A percentile compares a stretch with the other conserved stretches of the same genome.
Evolutionary conservation across 2,329 filamentous ascomycete genomes (phyloP).

Genomic region (Lachnellula occidentalis): DNA sequence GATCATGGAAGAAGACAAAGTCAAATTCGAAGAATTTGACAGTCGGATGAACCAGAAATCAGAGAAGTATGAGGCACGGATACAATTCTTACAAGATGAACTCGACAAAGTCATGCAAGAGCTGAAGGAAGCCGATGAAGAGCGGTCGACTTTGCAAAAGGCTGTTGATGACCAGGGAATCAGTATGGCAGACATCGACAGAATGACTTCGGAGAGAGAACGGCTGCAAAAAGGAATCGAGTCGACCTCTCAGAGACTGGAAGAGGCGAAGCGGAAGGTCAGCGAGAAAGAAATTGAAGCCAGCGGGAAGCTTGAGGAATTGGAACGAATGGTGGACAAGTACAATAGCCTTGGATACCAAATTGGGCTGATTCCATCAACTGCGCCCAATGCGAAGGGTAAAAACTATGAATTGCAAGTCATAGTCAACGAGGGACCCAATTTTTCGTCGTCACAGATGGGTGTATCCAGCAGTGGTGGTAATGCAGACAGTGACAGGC

Average conservation of each 20-base stretch:
- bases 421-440: conserved; percentile 70
- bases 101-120: conserved; percentile 73
- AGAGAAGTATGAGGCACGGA: conserved; percentile 80
- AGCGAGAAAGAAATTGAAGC: conserved; percentile 86
- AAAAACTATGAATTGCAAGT: conserved; percentile 79
- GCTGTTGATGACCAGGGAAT: conserved; percentile 90
- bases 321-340: conserved; percentile 82
- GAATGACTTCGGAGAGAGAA: conserved; percentile 94
- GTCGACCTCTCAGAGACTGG: conserved; percentile 65
- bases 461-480: conserved; percentile 27
- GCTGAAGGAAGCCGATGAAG: conserved; percentile 73
- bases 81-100: conserved; percentile 78
- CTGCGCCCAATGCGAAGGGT: conserved; percentile 80
- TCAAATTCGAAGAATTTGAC: conserved; percentile 96
- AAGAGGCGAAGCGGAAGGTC: conserved; percentile 78
- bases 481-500: conserved; percentile 58
- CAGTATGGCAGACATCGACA: conserved; percentile 96
- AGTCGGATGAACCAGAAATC: conserved; percentile 75
- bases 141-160: conserved; percentile 72
- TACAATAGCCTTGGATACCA: conserved; percentile 96
- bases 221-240: conserved; percentile 87
- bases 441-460: conserved; percentile 64
- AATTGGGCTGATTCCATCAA: conserved; percentile 80
- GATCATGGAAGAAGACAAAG: conserved; percentile 88
- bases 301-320: conserved; percentile 77